phyloP scores from a whole-genome alignment of 805 yeast species.

The Wickerhamomyces bovis region DNA sequence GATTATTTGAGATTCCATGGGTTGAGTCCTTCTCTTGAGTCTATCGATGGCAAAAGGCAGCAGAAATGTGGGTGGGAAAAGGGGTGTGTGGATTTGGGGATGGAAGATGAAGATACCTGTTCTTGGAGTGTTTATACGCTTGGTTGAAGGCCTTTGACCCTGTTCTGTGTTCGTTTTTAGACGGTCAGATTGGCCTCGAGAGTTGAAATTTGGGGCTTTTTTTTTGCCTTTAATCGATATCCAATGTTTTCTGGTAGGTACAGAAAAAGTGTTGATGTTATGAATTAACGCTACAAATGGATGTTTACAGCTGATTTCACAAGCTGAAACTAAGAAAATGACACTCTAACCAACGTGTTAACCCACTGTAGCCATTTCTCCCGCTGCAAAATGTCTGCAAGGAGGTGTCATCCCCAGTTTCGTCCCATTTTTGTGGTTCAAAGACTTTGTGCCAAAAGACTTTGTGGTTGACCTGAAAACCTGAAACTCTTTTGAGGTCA shows the following conservation, averaged over 20 bases:
- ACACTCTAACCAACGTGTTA: too few relatives aligned
- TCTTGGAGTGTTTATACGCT: not conserved
- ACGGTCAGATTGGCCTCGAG: not conserved
- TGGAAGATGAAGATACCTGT: not conserved
- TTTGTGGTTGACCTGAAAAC: not conserved
- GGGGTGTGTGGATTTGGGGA: not conserved
- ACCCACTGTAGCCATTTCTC: too few relatives aligned
- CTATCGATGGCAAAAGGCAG: not conserved
- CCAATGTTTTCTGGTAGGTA: not conserved
- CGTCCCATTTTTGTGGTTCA: too few relatives aligned
- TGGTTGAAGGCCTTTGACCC: not conserved
- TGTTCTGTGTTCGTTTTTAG: not conserved
- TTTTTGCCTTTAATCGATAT: too few relatives aligned
- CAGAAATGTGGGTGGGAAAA: not conserved
- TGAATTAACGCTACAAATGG: too few relatives aligned
- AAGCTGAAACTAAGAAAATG: too few relatives aligned
- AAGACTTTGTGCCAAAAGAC: not conserved
- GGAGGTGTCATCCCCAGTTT: too few relatives aligned
- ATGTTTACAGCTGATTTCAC: too few relatives aligned
- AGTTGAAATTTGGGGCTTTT: not conserved
- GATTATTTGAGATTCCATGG: conserved; percentile 18
- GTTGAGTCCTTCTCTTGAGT: not conserved
- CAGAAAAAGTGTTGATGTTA: not conserved
- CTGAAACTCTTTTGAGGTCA: too few relatives aligned
- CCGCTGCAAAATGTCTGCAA: not conserved